Evolutionary conservation across 2,329 filamentous ascomycete species (phyloP), one percentile per base, ranked within the genome.

Genomic region (Cordyceps militaris): DNA sequence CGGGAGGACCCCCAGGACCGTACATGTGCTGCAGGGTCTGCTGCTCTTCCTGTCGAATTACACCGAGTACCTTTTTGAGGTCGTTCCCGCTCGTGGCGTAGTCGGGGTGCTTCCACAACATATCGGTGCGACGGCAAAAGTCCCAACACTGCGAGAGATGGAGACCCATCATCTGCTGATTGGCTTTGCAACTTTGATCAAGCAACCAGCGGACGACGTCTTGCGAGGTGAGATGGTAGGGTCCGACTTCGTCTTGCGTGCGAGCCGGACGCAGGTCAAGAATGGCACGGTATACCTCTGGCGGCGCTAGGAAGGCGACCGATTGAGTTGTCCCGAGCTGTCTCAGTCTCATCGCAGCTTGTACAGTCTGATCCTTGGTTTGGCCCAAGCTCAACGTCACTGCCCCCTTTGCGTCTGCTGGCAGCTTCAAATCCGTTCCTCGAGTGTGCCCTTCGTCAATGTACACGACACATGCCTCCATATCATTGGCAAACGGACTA

Each of bases 311-410:
- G 50, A 86, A 81, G 8, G 70, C 68, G 0, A 87, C 66, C 0
- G 79, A 79, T 57, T 88, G 84, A 0, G 79, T 80, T 0, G 75
- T 72, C 0, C 69, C 71, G 0, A 89, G 71, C 47, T 86, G 79
- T 1, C 86, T 75, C 0, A 88, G 67, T 59, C 85, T 72, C 84
- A 88, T 88, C 0, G 84, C 83, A 55, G 84, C 85, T 76, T 87
- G 83, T 0, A 85, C 81, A 0, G 79, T 77, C 9, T 81, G 75
- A 57, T 86, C 84, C 59, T 87, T 86, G 0, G 80, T 84, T 55
- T 83, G 77, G 1, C 77, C 74, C 0, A 81, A 71, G 0, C 79
- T 79, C 0, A 86, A 67, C 0, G 83, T 86, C 1, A 86, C 63
- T 0, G 81, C 83, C 0, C 77, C 83, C 1, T 57, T 62, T 0